Evolutionary conservation across 2,329 filamentous ascomycete species (phyloP), one percentile per base, ranked within the genome.

Genomic region (Aspergillus costaricaensis): DNA sequence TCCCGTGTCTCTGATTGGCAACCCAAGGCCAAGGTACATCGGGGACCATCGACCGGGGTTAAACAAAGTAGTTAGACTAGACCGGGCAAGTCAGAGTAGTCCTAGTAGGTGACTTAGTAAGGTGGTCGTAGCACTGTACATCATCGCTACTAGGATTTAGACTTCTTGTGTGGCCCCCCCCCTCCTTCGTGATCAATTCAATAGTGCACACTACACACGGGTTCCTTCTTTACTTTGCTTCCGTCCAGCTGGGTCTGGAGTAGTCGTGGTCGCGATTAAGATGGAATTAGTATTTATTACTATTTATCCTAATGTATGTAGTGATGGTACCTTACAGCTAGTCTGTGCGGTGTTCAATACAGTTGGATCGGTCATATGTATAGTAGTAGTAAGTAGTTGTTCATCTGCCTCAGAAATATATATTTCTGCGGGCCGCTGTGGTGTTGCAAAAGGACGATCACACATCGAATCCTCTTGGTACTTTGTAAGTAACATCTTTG

Each of bases 1-100:
- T 70, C 23, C 67, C 55, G 62, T 61, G 48, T 52, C 52, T 59
- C 52, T 75, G 66, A 72, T 73, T 72, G 70, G 68, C 62, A 58
- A 36, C 32, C 59, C 62, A 53, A 53, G 44, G 17, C 44, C 49
- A 25, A 61, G 57, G 62, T 36, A 62, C 54, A 52, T 53, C 57
- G 64, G 62, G 55, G 57, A 65, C 66, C 60, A 68, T 55, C 58
- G 23, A 58, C 50, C 60, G 32, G 32, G 32, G 32, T 59, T 58
- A 30, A 23, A 41, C 49, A 50, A 53, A 51, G 47, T 64, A 64
- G 67, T 65, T 61, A 64, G 71, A 67, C 32, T 36, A 36, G 32
- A 36, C 32, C 32, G 32, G 32, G 32, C 32, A 36, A 36, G 32
- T 36, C 25, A 27, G 25, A 27, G 25, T 30, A 12, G 10, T 30